phyloP scores from a whole-genome alignment of 352 stramenopile species.

The Phytophthora brassicae region DNA sequence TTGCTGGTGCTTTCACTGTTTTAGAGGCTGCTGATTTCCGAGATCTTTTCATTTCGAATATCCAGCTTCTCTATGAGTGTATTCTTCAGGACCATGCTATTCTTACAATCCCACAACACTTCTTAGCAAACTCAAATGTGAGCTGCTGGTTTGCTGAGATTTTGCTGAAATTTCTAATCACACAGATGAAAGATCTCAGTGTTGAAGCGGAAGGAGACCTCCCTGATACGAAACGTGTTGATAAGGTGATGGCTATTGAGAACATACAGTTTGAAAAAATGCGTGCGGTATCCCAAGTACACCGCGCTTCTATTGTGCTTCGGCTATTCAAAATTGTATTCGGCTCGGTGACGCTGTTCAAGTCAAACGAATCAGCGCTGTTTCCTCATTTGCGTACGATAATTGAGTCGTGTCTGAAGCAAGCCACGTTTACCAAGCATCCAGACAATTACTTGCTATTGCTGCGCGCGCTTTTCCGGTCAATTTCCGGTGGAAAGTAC shows the following conservation, averaged over 20 bases:
- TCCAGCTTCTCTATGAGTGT: constrained; percentile 90
- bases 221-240: constrained; percentile 71
- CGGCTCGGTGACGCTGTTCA: constrained; percentile 94
- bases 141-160: constrained; percentile 95
- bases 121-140: constrained; percentile 93
- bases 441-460: constrained; percentile 96
- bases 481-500: constrained; percentile 97
- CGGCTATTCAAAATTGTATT: constrained; percentile 96
- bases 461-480: constrained; percentile 94
- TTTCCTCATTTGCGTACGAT: constrained; percentile 94
- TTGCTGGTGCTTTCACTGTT: constrained; percentile 96
- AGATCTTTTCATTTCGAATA: constrained; percentile 88
- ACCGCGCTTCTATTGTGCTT: constrained; percentile 88
- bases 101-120: constrained; percentile 94
- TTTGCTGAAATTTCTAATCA: constrained; percentile 94
- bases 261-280: constrained; percentile 81
- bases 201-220: constrained; percentile 78
- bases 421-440: constrained; percentile 89
- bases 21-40: constrained; percentile 95
- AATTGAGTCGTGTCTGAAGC: constrained; percentile 91
- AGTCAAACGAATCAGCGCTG: constrained; percentile 95
- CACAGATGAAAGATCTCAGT: constrained; percentile 91
- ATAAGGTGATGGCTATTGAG: constrained; percentile 77
- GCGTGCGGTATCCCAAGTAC: constrained; percentile 63
- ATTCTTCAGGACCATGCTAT: constrained; percentile 94